Conservation (phyloP, 2,329 filamentous ascomycete species). For the Phaeosphaeria sp. region DNA sequence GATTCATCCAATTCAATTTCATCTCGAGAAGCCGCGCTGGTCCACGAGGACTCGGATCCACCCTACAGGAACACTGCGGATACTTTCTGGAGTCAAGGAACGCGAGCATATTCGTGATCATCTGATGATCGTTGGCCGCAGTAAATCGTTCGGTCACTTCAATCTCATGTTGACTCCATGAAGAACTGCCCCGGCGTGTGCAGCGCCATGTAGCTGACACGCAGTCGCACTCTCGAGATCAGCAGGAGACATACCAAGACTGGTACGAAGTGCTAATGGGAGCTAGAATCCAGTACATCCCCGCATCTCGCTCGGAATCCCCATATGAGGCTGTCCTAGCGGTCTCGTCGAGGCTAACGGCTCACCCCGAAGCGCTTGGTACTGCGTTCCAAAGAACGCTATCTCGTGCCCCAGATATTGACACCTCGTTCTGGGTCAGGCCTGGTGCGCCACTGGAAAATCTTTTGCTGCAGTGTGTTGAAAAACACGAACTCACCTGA, state of each 20-base stretch:
- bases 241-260: background rate
- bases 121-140: conserved; percentile 14
- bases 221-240: background rate
- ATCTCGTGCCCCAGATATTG: conserved; percentile 23
- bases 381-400: conserved; percentile 8
- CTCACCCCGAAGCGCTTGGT: background rate
- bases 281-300: background rate
- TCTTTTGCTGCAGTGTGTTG: conserved; percentile 7
- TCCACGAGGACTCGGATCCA: conserved; percentile 16
- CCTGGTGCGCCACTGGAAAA: conserved; percentile 9
- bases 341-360: background rate
- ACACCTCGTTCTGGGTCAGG: conserved; percentile 16
- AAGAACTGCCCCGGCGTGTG: background rate
- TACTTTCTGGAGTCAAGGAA: conserved; percentile 9
- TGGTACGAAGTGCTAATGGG: background rate
- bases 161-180: background rate
- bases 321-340: background rate
- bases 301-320: background rate
- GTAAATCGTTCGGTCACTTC: conserved; percentile 2
- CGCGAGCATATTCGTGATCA: conserved; percentile 11
- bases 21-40: conserved; percentile 32
- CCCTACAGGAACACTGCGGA: conserved; percentile 18
- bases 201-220: background rate
- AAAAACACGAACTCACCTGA: conserved; percentile 43
- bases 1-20: conserved; percentile 38